phyloP scores from a whole-genome alignment of 306 rosid species.

The Lathyrus oleraceus region DNA sequence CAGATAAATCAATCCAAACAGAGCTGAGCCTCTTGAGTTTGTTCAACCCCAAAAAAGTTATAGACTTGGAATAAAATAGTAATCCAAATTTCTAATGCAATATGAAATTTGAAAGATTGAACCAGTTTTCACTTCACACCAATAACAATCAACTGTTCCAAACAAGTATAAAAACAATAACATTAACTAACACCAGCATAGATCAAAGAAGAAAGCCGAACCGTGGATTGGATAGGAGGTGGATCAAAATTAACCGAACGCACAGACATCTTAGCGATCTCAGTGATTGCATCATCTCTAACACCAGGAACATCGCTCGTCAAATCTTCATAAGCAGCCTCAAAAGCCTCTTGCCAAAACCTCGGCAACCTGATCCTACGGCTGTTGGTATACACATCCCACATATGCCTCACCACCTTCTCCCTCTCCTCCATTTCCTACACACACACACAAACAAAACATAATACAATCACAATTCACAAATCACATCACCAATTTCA shows the following conservation, averaged over 20 bases:
- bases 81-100: slow-evolving; percentile 2
- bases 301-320: slow-evolving; percentile 75
- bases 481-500: neutral
- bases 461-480: neutral
- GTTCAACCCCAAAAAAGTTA: neutral
- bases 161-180: neutral
- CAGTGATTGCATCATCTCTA: slow-evolving; percentile 74
- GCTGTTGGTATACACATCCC: slow-evolving; percentile 91
- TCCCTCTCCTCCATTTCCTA: slow-evolving; percentile 99
- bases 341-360: slow-evolving; percentile 95
- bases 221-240: slow-evolving; percentile 74
- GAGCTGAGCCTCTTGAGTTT: neutral
- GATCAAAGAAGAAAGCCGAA: slow-evolving; percentile 38
- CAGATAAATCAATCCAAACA: neutral
- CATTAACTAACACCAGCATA: neutral
- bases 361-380: slow-evolving; percentile 88
- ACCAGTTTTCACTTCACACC: neutral
- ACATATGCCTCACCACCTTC: slow-evolving; percentile 96
- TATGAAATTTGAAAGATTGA: neutral
- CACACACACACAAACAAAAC: neutral
- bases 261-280: slow-evolving; percentile 94
- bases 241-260: slow-evolving; percentile 79
- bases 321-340: slow-evolving; percentile 93
- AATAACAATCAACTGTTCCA: neutral
- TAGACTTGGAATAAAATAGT: neutral